A percentile compares a stretch with the other conserved stretches of the same genome.
These are phyloP conservation scores for Nemania sp. DNA, from an alignment of 2,329 filamentous ascomycete genomes.

Conservation along the genomic window DNA sequence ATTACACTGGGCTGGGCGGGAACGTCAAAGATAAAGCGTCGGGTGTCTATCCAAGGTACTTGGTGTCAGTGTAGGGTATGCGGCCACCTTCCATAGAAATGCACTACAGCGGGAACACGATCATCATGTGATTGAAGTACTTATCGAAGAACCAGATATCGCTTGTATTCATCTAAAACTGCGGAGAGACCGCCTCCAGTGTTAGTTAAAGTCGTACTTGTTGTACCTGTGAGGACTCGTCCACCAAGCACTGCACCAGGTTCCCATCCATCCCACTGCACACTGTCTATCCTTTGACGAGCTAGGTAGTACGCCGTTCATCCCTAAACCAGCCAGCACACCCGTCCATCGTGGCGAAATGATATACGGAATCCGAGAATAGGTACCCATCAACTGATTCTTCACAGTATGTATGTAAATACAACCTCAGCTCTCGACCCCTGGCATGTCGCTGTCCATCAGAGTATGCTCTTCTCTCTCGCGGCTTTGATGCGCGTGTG, in stretches of 20 bases:
- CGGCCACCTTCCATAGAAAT: too few species aligned
- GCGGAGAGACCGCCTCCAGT: not conserved
- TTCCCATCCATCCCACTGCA: conserved; percentile 20
- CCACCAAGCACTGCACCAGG: not conserved
- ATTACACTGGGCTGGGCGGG: too few species aligned
- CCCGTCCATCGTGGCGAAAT: conserved; percentile 5
- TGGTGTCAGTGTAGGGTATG: too few species aligned
- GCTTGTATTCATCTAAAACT: not conserved
- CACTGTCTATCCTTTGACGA: not conserved
- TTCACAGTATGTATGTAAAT: not conserved
- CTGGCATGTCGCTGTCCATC: not conserved
- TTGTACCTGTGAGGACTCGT: not conserved
- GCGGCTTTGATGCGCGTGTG: too few species aligned
- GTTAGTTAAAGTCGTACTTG: not conserved
- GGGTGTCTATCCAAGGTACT: too few species aligned
- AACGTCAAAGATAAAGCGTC: too few species aligned
- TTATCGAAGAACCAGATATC: not conserved
- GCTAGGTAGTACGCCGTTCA: not conserved
- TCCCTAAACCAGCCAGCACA: conserved; percentile 4
- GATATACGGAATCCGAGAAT: conserved; percentile 5
- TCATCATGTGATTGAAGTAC: too few species aligned
- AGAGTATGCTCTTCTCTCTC: too few species aligned
- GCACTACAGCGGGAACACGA: too few species aligned
- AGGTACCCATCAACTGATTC: not conserved
- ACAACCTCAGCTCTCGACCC: not conserved